Base-by-base conservation (phyloP, 2,329 filamentous ascomycete species). In the Xylaria sp. region DNA sequence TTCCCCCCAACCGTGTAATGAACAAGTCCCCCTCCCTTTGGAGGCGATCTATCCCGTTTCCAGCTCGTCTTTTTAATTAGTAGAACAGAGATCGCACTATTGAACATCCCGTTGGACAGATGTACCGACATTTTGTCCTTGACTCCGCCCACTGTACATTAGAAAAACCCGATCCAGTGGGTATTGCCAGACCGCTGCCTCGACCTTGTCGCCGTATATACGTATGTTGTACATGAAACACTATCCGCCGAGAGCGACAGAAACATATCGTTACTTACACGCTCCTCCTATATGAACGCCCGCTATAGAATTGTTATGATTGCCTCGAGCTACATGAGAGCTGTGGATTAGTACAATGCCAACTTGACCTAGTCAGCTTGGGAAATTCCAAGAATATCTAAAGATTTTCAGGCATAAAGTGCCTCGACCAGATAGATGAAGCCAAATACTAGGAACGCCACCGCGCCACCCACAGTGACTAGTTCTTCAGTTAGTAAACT, bases 401-500 rank as follows among this genome's bases (percentile, higher is more conserved):
- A 31, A 15, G 4, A 9, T 2, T 53, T 59, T 67, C 80, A 87
- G 58, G 80, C 80, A 75, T 88, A 89, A 75, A 94, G 82, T 15
- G 91, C 91, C 80, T 98, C 95, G 67, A 94, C 83, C 42, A 97
- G 82, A 81, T 99, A 99, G 73, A 99, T 94, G 73, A 97, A 80
- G 67, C 94, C 95, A 77, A 99, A 99, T 33, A 94, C 80, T 54
- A 98, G 83, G 82, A 99, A 99, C 17, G 95, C 94, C 63, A 92
- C 81, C 7, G 96, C 95, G 67, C 96, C 96, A 69, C 96, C 95
- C 58, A 98, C 85, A 36, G 95, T 98, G 39, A 98, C 96, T 97
- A 38, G 97, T 94, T 97, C 69, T 44, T 54, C n/a, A 59, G 49
- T 73, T n/a, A 71, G 65, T 53, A 66, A 49, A 13, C n/a, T 22